phyloP scores from a whole-genome alignment of 208 protist genomes.

The Crithidia sp. region DNA sequence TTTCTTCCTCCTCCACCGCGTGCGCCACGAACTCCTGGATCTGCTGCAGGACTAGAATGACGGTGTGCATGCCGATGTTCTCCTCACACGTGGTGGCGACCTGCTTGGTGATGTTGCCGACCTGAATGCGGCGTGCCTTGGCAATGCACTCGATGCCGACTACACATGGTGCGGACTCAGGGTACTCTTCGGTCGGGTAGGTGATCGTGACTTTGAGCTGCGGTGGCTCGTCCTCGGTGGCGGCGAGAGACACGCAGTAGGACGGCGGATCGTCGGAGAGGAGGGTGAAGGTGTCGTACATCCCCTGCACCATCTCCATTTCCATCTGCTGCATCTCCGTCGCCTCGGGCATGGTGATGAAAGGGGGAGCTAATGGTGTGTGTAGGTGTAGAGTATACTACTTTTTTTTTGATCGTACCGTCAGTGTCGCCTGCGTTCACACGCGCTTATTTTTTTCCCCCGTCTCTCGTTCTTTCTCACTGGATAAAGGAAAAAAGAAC shows the following conservation, averaged over 20 bases:
- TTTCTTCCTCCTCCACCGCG: slow-evolving; percentile 68
- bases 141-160: slow-evolving; percentile 70
- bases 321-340: slow-evolving; percentile 91
- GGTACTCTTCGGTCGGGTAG: slow-evolving; percentile 77
- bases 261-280: slow-evolving; percentile 72
- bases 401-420: too few species aligned
- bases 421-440: too few species aligned
- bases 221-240: slow-evolving; percentile 64
- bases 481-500: background rate
- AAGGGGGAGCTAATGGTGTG: background rate
- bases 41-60: slow-evolving; percentile 75
- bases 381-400: background rate
- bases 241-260: slow-evolving; percentile 75
- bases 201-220: slow-evolving; percentile 84
- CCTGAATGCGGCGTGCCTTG: slow-evolving; percentile 75
- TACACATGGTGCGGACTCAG: slow-evolving; percentile 57
- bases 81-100: slow-evolving; percentile 65
- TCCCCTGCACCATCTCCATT: slow-evolving; percentile 91
- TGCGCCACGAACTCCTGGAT: slow-evolving; percentile 72
- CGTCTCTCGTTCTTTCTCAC: too few species aligned
- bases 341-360: slow-evolving; percentile 51
- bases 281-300: slow-evolving; percentile 89
- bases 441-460: too few species aligned
- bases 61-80: slow-evolving; percentile 78
- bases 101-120: slow-evolving; percentile 57